Evolutionary conservation across 139 green algal species (phyloP), one percentile per base, ranked within the genome.

Genomic region (Picochlorum sp.): DNA sequence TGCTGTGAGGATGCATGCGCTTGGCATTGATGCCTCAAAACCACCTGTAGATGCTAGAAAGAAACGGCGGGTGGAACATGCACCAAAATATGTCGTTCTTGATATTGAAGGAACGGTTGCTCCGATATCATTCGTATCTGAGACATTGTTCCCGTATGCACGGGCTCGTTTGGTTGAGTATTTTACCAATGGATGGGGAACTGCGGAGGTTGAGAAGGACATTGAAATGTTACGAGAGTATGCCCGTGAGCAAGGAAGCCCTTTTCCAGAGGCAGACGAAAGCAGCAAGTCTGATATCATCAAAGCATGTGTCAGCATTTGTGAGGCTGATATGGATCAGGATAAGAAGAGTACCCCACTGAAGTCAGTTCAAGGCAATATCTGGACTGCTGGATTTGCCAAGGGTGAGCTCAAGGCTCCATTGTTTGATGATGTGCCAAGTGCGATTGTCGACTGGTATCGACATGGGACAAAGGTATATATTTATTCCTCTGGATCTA

Each of bases 21-120:
- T 96, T 63, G 91, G 91, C 9, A 59, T 97, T 20, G 77, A 93
- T 69, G 76, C 81, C 13, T 30, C 59, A 64, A 20, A 72, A 4
- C 69, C 76, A 0, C 45, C 71, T 26, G 47, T 54, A 54, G 34
- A 41, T 41, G 34, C 34, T 11, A 41, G 34, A 11, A 41, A 41
- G 34, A 41, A 41, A 41, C 8, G 34, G 5, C 34, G 34, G 34
- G 34, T 41, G 8, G 34, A 41, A 11, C 34, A 41, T 41, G 34
- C 1, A 1, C 34, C 87, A 0, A 60, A 58, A 4, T 77, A 70
- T 15, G 51, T 98, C 6, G 84, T 97, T 45, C 74, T 97, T 69
- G 91, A 97, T 79, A 97, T 97, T 51, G 91, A 97, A 70, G 91
- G 91, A 72, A 97, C 91, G 3, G 85, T 96, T 3, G 85, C 89